Evolutionary conservation across 148 eudicot genomes (phyloP).

Genomic region (Diospyros lotus): DNA sequence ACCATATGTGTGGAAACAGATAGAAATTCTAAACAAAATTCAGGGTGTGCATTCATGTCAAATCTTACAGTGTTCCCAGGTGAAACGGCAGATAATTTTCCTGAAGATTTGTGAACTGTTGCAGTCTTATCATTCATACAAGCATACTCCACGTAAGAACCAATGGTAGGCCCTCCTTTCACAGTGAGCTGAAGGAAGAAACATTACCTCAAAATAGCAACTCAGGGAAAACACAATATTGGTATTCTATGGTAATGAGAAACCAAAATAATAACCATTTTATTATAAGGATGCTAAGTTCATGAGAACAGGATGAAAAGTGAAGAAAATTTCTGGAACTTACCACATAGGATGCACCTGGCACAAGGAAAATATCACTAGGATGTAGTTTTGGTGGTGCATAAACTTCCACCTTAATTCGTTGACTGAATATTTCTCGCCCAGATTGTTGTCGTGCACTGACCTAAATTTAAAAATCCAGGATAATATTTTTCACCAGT

Average conservation of each 20-base stretch:
- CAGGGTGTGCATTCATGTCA: not conserved
- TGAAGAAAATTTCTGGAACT: constrained; percentile 13
- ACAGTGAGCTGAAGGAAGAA: constrained; percentile 46
- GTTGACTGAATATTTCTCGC: constrained; percentile 57
- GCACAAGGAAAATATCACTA: constrained; percentile 61
- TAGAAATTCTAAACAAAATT: too few species aligned
- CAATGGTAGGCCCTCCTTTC: constrained; percentile 75
- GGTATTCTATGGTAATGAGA: not conserved
- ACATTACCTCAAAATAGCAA: not conserved
- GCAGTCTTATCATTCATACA: constrained; percentile 56
- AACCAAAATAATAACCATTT: not conserved
- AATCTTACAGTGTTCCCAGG: constrained; percentile 71
- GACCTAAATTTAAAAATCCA: constrained; percentile 35
- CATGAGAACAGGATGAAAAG: not conserved
- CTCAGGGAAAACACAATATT: not conserved
- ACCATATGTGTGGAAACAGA: too few species aligned
- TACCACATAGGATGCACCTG: constrained; percentile 91
- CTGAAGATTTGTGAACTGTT: constrained; percentile 46
- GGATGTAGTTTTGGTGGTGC: constrained; percentile 67
- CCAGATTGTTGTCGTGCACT: constrained; percentile 73
- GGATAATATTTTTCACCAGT: not conserved
- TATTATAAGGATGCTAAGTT: not conserved
- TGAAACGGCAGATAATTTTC: constrained; percentile 58
- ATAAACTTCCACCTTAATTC: constrained; percentile 77
- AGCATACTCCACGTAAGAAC: constrained; percentile 49